Base-by-base conservation (phyloP, 768 basidiomycete species). In the Paxillus rubicundulus region DNA sequence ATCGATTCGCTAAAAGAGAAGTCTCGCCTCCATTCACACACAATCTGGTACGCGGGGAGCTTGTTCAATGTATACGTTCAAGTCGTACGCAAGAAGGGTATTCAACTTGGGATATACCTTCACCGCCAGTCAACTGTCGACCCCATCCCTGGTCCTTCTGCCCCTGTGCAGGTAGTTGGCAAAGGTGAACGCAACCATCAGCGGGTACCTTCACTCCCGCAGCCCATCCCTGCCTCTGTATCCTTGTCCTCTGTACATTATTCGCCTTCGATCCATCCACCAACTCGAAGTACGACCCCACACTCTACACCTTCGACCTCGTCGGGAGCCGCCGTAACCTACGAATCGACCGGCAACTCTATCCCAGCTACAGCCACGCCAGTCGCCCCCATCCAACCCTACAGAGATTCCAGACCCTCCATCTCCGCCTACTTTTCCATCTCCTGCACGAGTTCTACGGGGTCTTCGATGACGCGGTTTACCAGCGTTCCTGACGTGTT, bases 11-110 rank as follows among this genome's bases (percentile, higher is more conserved):
- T 97, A 36, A 86, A 85, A 52, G 93, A 96, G 72, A 96, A 94
- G 71, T 82, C 84, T 46, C 77, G 92, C 14, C 69, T 90, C 46
- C 85, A 95, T 67, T 91, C 89, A 8, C 82, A 85, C 49, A 97
- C 93, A 3, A 78, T 95, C 48, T 94, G 90, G 82, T 90, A 93
- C 64, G 92, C 88, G 2, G 94, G 94, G 9, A 91, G 82, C 60
- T 73, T 90, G 61, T 94, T 85, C 76, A 92, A 92, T 57, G 84
- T 92, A 2, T 96, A 95, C 61, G 85, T 94, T 39, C 92, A 96
- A 66, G 78, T 93, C 41, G 85, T 92, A 45, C 81, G 85, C 58
- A 91, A 89, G 80, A 95, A 95, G 67, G 77, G 75, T 21, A 62
- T 76, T 2, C 93, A 97, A 62, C 75, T 96, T 2, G 94, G 94